phyloP scores from a whole-genome alignment of 139 green algal species.

The Gonium pectorale region DNA sequence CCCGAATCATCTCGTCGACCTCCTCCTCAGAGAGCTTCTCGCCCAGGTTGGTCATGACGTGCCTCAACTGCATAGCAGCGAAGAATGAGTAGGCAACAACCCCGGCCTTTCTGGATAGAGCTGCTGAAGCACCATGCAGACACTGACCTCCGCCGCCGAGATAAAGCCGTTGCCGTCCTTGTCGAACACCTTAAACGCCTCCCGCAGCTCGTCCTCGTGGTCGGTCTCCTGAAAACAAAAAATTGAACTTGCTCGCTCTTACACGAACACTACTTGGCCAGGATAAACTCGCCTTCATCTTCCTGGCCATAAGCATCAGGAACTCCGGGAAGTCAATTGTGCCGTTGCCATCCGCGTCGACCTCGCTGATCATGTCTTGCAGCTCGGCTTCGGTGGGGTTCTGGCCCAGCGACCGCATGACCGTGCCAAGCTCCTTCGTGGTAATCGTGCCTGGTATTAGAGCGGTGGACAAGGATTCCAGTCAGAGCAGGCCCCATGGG shows the following conservation, averaged over 20 bases:
- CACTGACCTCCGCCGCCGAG: conserved; percentile 92
- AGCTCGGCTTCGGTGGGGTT: conserved; percentile 99
- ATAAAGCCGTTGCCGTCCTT: conserved; percentile 99
- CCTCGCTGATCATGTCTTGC: conserved; percentile 99
- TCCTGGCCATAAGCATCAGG: conserved; percentile 96
- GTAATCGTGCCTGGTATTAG: conserved; percentile 89
- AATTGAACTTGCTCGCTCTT: no score
- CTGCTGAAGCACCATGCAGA: no score
- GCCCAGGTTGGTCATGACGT: conserved; percentile 99
- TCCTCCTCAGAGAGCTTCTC: conserved; percentile 99
- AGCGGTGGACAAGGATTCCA: no score
- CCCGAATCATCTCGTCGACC: conserved; percentile 98
- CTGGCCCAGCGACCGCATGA: conserved; percentile 99
- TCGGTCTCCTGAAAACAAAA: conserved; percentile 83
- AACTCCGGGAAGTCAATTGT: conserved; percentile 99
- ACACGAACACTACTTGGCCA: no score
- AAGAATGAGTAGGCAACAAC: no score
- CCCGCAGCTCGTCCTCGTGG: conserved; percentile 97
- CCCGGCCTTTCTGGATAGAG: no score
- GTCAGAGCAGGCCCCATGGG: no score
- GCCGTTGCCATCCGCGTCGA: conserved; percentile 98
- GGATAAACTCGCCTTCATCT: conserved; percentile 97
- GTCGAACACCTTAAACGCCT: conserved; percentile 99
- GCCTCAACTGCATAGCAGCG: conserved; percentile 86
- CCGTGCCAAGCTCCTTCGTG: conserved; percentile 98